A percentile compares a stretch with the other conserved stretches of the same genome.
Conservation (phyloP, 1,139 yeast genomes). For the Kodamaea derodonti region DNA sequence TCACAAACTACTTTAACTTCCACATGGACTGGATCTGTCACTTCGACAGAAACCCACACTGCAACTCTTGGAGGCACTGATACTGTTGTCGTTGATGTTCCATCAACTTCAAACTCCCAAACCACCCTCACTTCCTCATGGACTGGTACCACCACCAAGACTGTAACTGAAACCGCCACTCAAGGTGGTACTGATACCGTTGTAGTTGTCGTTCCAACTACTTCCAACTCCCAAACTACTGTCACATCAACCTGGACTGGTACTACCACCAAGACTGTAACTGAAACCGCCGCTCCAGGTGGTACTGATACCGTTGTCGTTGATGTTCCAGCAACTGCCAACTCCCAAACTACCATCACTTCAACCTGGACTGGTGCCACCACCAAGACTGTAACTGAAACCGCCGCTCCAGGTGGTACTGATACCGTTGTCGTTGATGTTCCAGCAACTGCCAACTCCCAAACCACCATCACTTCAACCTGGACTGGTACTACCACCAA, state of each 20-base stretch:
- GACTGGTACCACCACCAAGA: slow-evolving; percentile 5
- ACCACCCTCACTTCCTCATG: slow-evolving; percentile 7
- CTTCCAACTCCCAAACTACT: background rate
- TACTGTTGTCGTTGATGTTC: slow-evolving; percentile 12
- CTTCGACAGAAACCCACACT: slow-evolving; percentile 9
- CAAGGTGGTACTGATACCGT: slow-evolving; percentile 8
- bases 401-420: slow-evolving; percentile 10
- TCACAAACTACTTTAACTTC: slow-evolving; percentile 8
- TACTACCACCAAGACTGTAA: background rate
- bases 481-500: background rate
- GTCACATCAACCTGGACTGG: background rate
- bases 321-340: slow-evolving; percentile 8
- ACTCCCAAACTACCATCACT: slow-evolving; percentile 10
- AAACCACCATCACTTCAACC: slow-evolving; percentile 2
- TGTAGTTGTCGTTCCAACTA: slow-evolving; percentile 3
- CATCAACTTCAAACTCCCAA: slow-evolving; percentile 10
- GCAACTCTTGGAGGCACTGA: slow-evolving; percentile 10
- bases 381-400: slow-evolving; percentile 7
- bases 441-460: slow-evolving; percentile 8
- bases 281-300: background rate
- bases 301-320: slow-evolving; percentile 2
- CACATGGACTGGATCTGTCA: slow-evolving; percentile 9
- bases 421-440: slow-evolving; percentile 5
- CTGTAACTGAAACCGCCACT: slow-evolving; percentile 7
- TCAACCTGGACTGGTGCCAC: slow-evolving; percentile 3